A percentile compares a stretch with the other conserved stretches of the same genome.
phyloP scores from a whole-genome alignment of 805 yeast genomes.

The Tetrapisispora phaffii region DNA sequence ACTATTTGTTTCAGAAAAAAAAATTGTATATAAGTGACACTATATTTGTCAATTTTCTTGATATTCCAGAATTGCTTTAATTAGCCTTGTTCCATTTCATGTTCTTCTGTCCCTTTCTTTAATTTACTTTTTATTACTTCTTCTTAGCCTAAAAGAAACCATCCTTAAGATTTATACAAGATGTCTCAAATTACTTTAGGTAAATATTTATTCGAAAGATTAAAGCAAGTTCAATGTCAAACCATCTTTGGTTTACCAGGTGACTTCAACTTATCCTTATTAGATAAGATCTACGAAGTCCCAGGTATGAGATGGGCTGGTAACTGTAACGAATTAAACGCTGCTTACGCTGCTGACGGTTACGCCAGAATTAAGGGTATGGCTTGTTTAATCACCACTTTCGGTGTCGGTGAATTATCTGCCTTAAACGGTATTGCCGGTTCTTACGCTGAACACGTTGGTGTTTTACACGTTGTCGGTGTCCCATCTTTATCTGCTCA shows the following conservation, averaged over 20 bases:
- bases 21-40: constrained; percentile 1
- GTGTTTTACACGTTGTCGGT: constrained; percentile 76
- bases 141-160: neutral
- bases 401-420: constrained; percentile 83
- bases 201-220: constrained; percentile 66
- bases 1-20: too few species aligned
- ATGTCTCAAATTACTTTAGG: constrained; percentile 55
- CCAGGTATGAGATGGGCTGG: constrained; percentile 82
- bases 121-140: neutral
- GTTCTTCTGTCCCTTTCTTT: neutral
- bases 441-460: constrained; percentile 82
- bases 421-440: constrained; percentile 85
- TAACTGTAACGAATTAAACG: constrained; percentile 82
- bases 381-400: constrained; percentile 69
- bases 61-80: neutral
- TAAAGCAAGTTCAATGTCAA: constrained; percentile 58
- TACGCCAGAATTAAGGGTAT: constrained; percentile 74
- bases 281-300: constrained; percentile 66
- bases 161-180: constrained; percentile 5
- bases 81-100: neutral
- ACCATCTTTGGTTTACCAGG: constrained; percentile 78
- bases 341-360: constrained; percentile 78
- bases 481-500: constrained; percentile 71
- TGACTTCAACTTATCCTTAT: constrained; percentile 63
- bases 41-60: neutral